Conservation (phyloP, 208 protist genomes). For the Sergeia podlipaevii region DNA sequence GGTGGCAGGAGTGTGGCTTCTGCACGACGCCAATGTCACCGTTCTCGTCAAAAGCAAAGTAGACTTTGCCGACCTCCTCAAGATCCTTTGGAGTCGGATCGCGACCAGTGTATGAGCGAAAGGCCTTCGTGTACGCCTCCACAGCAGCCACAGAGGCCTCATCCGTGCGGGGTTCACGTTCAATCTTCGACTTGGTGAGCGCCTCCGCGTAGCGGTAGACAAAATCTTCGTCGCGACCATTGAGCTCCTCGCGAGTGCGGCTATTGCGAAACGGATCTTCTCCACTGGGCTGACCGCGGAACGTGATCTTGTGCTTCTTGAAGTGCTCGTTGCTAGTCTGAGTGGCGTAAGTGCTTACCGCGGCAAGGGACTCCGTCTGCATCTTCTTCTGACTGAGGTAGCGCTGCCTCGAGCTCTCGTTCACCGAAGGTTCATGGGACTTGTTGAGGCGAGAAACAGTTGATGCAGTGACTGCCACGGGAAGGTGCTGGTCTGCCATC, state of each 20-base stretch:
- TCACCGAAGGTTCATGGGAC: conserved; percentile 15
- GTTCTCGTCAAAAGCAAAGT: conserved; percentile 71
- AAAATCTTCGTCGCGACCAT: conserved; percentile 72
- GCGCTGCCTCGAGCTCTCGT: conserved; percentile 9
- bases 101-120: conserved; percentile 60
- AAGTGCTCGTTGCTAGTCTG: conserved; percentile 32
- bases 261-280: conserved; percentile 53
- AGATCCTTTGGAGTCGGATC: conserved; percentile 71
- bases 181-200: conserved; percentile 27
- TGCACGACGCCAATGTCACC: conserved; percentile 73
- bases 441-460: conserved; percentile 32
- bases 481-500: conserved; percentile 33
- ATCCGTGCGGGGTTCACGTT: conserved; percentile 26
- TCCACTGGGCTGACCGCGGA: conserved; percentile 14
- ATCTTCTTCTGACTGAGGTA: conserved; percentile 16
- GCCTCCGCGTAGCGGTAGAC: conserved; percentile 77
- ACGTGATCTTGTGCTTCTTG: conserved; percentile 47
- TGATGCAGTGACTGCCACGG: conserved; percentile 28
- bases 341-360: conserved; percentile 4
- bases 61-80: conserved; percentile 57
- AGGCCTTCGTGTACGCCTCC: conserved; percentile 74
- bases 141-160: conserved; percentile 27
- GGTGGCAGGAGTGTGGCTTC: conserved; percentile 75
- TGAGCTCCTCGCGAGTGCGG: conserved; percentile 44
- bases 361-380: conserved; percentile 20